These are phyloP conservation scores for Misopates orontium DNA, from an alignment of 257 asterid species.

Conservation along the genomic window DNA sequence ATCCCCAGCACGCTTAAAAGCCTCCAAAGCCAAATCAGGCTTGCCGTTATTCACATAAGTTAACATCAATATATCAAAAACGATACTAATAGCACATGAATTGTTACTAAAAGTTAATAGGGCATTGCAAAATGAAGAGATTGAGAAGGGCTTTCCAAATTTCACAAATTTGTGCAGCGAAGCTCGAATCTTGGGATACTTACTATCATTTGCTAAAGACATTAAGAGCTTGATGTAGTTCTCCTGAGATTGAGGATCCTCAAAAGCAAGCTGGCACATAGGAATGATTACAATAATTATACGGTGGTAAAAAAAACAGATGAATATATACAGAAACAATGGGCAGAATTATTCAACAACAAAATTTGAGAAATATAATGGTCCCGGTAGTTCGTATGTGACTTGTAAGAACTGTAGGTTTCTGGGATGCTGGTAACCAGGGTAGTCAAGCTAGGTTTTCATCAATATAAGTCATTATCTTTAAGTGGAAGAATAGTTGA, in stretches of 20 bases:
- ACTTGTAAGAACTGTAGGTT: too few species aligned
- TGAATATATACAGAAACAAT: neutral
- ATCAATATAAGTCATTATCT: too few species aligned
- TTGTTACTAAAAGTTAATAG: constrained; percentile 52
- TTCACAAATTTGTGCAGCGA: constrained; percentile 52
- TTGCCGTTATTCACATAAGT: constrained; percentile 49
- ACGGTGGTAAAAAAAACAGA: neutral
- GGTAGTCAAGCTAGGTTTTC: too few species aligned
- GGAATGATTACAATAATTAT: neutral
- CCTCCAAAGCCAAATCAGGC: constrained; percentile 61
- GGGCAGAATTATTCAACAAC: neutral
- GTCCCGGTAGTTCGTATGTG: too few species aligned
- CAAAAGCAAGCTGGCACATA: constrained; percentile 56
- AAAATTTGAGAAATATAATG: too few species aligned
- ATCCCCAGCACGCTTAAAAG: constrained; percentile 75
- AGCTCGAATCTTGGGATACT: constrained; percentile 67
- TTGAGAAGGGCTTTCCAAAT: constrained; percentile 32
- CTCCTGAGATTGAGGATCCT: constrained; percentile 46
- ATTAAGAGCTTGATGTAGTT: constrained; percentile 45
- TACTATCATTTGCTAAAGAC: constrained; percentile 53
- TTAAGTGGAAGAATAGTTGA: too few species aligned
- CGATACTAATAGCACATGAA: constrained; percentile 51
- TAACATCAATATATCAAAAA: constrained; percentile 64
- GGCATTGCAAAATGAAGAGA: constrained; percentile 55
- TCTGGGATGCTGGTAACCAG: too few species aligned